These are phyloP conservation scores for Fragilariopsis cylindrus DNA, from an alignment of 108 stramenopile genomes.

Conservation along the genomic window DNA sequence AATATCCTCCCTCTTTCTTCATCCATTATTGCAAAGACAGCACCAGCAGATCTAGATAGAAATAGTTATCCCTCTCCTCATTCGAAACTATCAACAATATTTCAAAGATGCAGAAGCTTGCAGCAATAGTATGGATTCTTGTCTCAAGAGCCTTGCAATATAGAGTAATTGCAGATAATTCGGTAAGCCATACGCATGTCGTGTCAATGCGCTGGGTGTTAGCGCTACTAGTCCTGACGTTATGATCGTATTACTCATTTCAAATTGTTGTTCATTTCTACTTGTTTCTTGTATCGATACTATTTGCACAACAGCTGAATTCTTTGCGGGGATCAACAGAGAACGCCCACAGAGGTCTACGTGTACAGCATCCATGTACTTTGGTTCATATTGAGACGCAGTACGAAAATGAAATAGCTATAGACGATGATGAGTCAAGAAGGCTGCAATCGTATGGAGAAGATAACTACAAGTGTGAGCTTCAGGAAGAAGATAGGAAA, in stretches of 20 bases:
- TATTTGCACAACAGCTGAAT: not conserved
- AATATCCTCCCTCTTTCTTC: too few species aligned
- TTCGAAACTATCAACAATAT: too few species aligned
- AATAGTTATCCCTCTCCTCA: too few species aligned
- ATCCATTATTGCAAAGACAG: too few species aligned
- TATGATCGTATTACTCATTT: too few species aligned
- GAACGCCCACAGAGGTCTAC: constrained; percentile 3
- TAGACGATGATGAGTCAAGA: not conserved
- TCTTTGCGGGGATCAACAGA: constrained; percentile 6
- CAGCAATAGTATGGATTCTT: not conserved
- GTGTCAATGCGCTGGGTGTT: not conserved
- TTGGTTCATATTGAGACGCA: constrained; percentile 8
- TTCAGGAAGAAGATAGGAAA: constrained; percentile 3
- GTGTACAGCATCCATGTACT: constrained; percentile 13
- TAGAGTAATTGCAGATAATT: not conserved
- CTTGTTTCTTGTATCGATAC: not conserved
- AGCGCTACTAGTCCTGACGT: not conserved
- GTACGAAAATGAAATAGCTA: not conserved
- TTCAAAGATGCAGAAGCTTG: too few species aligned
- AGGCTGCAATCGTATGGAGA: constrained; percentile 1
- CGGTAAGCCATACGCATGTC: not conserved
- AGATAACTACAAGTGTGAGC: constrained; percentile 12
- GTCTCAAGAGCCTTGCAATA: not conserved
- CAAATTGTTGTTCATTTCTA: not conserved
- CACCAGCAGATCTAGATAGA: too few species aligned